Conservation (phyloP, 306 rosid genomes). For the Ormosia emarginata region DNA sequence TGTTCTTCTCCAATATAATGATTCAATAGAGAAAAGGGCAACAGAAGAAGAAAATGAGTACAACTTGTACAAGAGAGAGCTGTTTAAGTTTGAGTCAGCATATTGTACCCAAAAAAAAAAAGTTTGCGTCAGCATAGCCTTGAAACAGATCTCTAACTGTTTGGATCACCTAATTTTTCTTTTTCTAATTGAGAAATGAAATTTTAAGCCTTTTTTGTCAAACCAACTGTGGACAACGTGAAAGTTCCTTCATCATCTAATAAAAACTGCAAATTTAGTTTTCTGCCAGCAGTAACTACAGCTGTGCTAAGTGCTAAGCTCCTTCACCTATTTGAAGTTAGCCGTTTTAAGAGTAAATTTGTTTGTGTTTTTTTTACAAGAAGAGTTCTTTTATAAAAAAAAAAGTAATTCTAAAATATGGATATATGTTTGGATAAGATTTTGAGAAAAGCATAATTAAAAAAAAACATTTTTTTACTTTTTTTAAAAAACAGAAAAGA, state of each 20-base stretch:
- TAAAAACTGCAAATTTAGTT: background rate
- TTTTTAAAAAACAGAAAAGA: too few species aligned
- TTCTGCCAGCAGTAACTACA: background rate
- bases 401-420: too few species aligned
- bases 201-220: constrained; percentile 24
- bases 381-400: too few species aligned
- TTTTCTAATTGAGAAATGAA: background rate
- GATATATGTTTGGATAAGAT: too few species aligned
- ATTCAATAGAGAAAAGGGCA: constrained; percentile 21
- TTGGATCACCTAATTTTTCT: constrained; percentile 28
- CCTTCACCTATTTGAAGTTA: background rate
- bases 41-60: constrained; percentile 13
- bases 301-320: background rate
- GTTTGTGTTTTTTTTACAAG: too few species aligned
- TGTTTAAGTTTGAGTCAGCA: constrained; percentile 37
- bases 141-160: background rate
- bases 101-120: background rate
- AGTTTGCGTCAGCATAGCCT: constrained; percentile 38
- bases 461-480: too few species aligned
- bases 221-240: constrained; percentile 31
- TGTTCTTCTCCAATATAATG: constrained; percentile 24
- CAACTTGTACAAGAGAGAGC: background rate
- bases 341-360: background rate
- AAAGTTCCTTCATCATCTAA: constrained; percentile 11
- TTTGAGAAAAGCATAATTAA: too few species aligned